Evolutionary conservation across 306 rosid genomes (phyloP).

Genomic region (Cicer chorassanicum): DNA sequence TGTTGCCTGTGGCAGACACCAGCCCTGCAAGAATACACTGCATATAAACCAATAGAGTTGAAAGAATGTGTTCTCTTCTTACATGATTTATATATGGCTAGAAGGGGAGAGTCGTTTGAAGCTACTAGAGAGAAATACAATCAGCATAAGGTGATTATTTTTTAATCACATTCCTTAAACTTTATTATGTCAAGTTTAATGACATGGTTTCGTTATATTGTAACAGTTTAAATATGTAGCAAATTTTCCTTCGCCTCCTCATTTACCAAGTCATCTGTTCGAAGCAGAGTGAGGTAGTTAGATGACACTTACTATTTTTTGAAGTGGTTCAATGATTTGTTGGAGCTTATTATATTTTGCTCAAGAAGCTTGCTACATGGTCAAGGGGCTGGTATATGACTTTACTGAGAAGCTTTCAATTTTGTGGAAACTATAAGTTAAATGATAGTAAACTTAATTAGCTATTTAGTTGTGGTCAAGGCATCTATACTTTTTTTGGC

Average conservation of each 20-base stretch:
- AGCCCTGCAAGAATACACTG: conserved; percentile 51
- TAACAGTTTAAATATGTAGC: conserved; percentile 77
- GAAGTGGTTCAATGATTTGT: background rate
- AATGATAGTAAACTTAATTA: background rate
- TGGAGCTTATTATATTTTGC: conserved; percentile 2
- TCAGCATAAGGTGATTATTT: conserved; percentile 65
- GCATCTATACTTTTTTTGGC: background rate
- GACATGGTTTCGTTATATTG: background rate
- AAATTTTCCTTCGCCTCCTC: conserved; percentile 64
- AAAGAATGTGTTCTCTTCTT: conserved; percentile 63
- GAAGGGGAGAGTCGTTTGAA: conserved; percentile 63
- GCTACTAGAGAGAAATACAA: conserved; percentile 73
- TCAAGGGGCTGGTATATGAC: background rate
- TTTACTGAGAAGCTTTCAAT: conserved; percentile 8
- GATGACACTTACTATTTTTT: background rate
- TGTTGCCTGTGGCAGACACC: conserved; percentile 47
- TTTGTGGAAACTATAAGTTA: background rate
- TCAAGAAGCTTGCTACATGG: conserved; percentile 17
- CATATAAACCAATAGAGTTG: conserved; percentile 61
- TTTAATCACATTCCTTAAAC: background rate
- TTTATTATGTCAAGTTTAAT: background rate
- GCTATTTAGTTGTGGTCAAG: background rate
- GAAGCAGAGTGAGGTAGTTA: conserved; percentile 16
- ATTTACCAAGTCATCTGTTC: conserved; percentile 59
- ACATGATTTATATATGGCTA: conserved; percentile 69